Evolutionary conservation across 2,329 filamentous ascomycete genomes (phyloP).

Genomic region (Alternaria dauci): DNA sequence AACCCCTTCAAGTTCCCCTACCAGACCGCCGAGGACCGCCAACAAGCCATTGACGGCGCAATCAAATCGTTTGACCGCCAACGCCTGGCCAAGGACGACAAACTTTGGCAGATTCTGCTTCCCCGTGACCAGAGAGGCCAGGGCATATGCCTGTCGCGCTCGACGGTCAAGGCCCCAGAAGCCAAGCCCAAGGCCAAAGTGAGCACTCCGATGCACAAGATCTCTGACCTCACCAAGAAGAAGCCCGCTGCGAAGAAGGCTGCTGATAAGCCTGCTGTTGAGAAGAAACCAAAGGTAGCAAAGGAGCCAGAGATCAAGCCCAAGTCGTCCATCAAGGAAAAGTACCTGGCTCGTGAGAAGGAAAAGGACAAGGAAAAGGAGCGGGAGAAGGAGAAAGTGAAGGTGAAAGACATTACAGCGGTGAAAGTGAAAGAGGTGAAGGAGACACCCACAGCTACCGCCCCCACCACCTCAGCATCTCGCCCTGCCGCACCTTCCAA

Average conservation of each 20-base stretch:
- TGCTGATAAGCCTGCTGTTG: conserved; percentile 54
- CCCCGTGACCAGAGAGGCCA: conserved; percentile 68
- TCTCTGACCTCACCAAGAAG: conserved; percentile 52
- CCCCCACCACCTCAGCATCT: conserved; percentile 24
- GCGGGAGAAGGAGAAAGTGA: conserved; percentile 36
- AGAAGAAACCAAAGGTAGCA: conserved; percentile 25
- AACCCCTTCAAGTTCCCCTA: conserved; percentile 70
- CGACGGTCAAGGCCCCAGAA: conserved; percentile 60
- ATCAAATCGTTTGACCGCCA: conserved; percentile 70
- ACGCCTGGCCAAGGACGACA: conserved; percentile 66
- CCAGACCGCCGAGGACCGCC: conserved; percentile 62
- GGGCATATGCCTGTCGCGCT: conserved; percentile 67
- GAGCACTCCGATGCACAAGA: conserved; percentile 48
- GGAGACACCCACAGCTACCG: conserved; percentile 28
- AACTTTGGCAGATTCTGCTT: conserved; percentile 69
- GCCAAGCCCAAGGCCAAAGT: conserved; percentile 47
- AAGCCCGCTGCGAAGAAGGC: conserved; percentile 55
- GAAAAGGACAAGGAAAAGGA: conserved; percentile 36
- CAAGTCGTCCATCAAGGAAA: conserved; percentile 41
- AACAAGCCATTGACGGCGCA: conserved; percentile 68
- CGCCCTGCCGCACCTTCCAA: conserved; percentile 31
- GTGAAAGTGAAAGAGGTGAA: conserved; percentile 37
- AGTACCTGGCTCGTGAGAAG: conserved; percentile 30
- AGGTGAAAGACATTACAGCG: conserved; percentile 32
- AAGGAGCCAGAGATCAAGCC: conserved; percentile 28